Percentiles rank a stretch among this genome's conserved stretches.
phyloP scores from a whole-genome alignment of 2,329 filamentous ascomycete genomes.

The Sporothrix brasiliensis region DNA sequence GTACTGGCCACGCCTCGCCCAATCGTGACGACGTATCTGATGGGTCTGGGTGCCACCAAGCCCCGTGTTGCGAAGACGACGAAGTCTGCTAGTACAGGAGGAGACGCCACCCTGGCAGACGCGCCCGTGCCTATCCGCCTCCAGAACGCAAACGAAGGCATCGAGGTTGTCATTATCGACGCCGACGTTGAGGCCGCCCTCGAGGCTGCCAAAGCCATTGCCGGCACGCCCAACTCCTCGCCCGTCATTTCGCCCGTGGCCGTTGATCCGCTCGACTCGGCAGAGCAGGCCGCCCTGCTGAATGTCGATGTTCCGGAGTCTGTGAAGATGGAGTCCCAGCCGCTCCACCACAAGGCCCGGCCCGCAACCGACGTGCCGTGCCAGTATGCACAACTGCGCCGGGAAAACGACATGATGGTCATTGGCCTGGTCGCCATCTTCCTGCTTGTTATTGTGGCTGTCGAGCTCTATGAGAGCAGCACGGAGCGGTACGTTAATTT shows the following conservation, averaged over 20 bases:
- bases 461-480: conserved; percentile 39
- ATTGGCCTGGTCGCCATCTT: conserved; percentile 41
- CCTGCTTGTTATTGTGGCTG: conserved; percentile 40
- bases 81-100: background rate
- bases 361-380: conserved; percentile 32
- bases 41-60: conserved; percentile 30
- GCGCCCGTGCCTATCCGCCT: background rate
- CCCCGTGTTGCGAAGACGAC: background rate
- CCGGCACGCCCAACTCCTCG: background rate
- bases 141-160: conserved; percentile 16
- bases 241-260: conserved; percentile 17
- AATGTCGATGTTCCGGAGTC: conserved; percentile 24
- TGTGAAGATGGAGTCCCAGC: conserved; percentile 29
- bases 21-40: conserved; percentile 35
- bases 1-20: conserved; percentile 34
- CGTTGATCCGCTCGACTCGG: conserved; percentile 9
- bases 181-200: conserved; percentile 19
- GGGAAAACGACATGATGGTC: conserved; percentile 42
- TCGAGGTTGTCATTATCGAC: conserved; percentile 26
- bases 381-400: conserved; percentile 34
- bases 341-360: background rate
- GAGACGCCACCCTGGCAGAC: background rate
- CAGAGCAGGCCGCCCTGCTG: background rate
- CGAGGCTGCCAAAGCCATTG: conserved; percentile 18
- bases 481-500: conserved; percentile 36